A percentile compares a stretch with the other conserved stretches of the same genome.
Conservation (phyloP, 805 yeast genomes). For the Cyberlindnera nakhonratchasimensis region DNA sequence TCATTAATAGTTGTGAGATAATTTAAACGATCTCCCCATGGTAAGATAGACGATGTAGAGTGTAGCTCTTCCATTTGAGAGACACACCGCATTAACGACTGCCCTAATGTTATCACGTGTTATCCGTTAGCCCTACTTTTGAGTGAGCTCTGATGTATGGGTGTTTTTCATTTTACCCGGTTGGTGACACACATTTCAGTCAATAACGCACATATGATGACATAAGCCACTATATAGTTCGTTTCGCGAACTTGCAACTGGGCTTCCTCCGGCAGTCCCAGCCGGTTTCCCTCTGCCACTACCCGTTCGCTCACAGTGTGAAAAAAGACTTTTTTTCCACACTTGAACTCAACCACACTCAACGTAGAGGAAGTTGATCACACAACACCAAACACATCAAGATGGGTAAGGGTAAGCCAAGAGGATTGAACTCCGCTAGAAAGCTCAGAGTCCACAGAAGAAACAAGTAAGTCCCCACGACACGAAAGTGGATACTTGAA, state of each 20-base stretch:
- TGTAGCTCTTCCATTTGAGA: too few species aligned
- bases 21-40: too few species aligned
- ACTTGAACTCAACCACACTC: constrained; percentile 9
- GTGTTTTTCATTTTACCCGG: background rate
- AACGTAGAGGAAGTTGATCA: background rate
- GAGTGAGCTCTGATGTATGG: background rate
- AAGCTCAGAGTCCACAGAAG: constrained; percentile 99
- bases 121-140: constrained; percentile 1
- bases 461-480: constrained; percentile 61
- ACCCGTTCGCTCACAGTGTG: constrained; percentile 5
- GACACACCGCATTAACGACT: too few species aligned
- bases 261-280: too few species aligned
- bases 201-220: background rate
- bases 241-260: background rate
- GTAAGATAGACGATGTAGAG: too few species aligned
- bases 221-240: background rate
- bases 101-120: constrained; percentile 8
- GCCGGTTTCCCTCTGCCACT: background rate
- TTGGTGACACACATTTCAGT: background rate
- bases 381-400: constrained; percentile 33
- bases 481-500: background rate
- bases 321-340: constrained; percentile 19
- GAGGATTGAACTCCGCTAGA: constrained; percentile 99
- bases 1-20: constrained; percentile 3
- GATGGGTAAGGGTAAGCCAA: constrained; percentile 99